Conservation (phyloP, 257 asterid species). For the Solanum sejunctum region DNA sequence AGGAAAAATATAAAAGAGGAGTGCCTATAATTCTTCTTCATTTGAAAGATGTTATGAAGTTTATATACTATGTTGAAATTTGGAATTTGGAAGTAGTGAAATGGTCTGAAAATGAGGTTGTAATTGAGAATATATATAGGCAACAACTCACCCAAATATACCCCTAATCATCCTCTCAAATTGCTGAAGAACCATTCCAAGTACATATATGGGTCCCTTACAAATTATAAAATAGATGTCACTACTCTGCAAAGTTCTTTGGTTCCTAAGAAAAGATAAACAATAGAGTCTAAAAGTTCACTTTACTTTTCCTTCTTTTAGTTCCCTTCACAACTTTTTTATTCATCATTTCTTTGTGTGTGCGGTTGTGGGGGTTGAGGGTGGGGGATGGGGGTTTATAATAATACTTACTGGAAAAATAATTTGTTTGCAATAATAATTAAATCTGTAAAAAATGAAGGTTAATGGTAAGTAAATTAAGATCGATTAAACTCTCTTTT, state of each 20-base stretch:
- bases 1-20: conserved; percentile 10
- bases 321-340: neutral
- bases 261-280: neutral
- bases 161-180: conserved; percentile 5
- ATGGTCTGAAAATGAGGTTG: conserved; percentile 4
- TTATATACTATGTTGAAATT: neutral
- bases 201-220: neutral
- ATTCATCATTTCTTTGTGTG: neutral
- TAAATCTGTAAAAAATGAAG: too few species aligned
- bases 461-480: too few species aligned
- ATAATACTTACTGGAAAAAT: too few species aligned
- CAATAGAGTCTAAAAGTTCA: neutral
- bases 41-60: neutral
- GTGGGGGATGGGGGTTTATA: too few species aligned
- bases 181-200: neutral
- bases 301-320: neutral
- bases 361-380: neutral
- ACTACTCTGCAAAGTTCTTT: neutral
- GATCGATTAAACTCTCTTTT: neutral
- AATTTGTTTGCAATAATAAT: too few species aligned
- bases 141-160: conserved; percentile 5
- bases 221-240: neutral
- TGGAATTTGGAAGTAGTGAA: conserved; percentile 1
- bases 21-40: conserved; percentile 26
- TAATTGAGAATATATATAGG: conserved; percentile 36